These are phyloP conservation scores for Akanthomyces lecanii DNA, from an alignment of 2,329 filamentous ascomycete genomes.

Conservation along the genomic window DNA sequence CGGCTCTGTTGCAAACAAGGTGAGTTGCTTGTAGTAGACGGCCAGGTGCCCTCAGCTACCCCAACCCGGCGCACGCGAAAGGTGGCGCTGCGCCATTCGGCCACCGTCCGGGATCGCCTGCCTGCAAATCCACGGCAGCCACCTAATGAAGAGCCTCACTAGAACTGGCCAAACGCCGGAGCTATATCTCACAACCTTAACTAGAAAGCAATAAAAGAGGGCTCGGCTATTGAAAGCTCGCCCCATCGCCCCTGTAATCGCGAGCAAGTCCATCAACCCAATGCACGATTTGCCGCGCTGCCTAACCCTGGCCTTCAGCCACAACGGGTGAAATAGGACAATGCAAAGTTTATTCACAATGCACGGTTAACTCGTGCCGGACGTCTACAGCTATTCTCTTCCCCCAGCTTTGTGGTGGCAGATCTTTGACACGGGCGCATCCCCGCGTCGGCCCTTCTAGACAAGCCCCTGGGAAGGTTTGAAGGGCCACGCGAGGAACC, in stretches of 20 bases:
- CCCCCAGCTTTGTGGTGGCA: neutral
- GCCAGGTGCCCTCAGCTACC: neutral
- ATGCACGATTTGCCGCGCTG: neutral
- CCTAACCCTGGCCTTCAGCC: neutral
- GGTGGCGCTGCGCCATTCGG: neutral
- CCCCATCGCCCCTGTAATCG: neutral
- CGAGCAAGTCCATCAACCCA: neutral
- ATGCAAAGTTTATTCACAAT: neutral
- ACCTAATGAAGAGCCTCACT: neutral
- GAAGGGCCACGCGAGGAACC: neutral
- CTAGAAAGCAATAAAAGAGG: neutral
- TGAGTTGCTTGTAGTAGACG: too few species aligned
- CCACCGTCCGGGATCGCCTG: neutral
- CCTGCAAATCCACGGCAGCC: neutral
- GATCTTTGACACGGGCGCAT: neutral
- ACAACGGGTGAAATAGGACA: constrained; percentile 7
- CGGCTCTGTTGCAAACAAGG: neutral
- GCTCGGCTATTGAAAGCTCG: constrained; percentile 9
- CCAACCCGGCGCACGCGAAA: neutral
- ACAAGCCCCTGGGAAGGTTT: neutral
- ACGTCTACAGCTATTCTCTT: neutral
- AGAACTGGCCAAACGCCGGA: constrained; percentile 1
- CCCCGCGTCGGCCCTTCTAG: neutral
- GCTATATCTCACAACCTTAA: constrained; percentile 8
- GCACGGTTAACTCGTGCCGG: neutral